Evolutionary conservation across 768 basidiomycete genomes (phyloP).

Genomic region (Pulveroboletus frians): DNA sequence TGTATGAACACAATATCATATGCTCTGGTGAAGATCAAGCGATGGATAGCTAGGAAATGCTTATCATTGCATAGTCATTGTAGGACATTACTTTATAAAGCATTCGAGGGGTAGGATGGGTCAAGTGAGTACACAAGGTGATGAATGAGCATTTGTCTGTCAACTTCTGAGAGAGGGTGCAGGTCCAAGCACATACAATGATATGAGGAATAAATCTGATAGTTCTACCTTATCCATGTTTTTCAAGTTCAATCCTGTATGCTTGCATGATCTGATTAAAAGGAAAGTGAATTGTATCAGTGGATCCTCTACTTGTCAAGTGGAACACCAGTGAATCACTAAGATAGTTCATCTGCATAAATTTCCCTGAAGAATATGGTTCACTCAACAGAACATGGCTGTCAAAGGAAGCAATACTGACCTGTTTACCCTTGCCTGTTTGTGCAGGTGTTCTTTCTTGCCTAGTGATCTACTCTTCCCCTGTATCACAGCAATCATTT

Average conservation of each 20-base stretch:
- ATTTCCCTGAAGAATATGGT: constrained; percentile 19
- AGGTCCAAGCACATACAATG: too few species aligned
- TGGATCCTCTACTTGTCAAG: background rate
- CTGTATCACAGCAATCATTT: constrained; percentile 68
- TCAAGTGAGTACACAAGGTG: constrained; percentile 10
- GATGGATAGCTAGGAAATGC: background rate
- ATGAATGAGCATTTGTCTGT: constrained; percentile 12
- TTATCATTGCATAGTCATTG: background rate
- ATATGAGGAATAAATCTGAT: background rate
- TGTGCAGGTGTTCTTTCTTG: constrained; percentile 60
- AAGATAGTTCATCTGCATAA: constrained; percentile 11
- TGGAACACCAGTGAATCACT: background rate
- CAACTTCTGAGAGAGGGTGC: background rate
- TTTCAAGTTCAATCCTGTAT: background rate
- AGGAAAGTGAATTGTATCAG: background rate
- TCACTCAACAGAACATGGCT: background rate
- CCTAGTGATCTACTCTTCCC: constrained; percentile 55
- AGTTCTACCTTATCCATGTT: background rate
- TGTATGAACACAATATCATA: background rate
- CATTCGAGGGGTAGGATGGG: constrained; percentile 11
- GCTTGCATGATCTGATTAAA: background rate
- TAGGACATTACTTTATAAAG: background rate
- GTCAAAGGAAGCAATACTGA: constrained; percentile 31
- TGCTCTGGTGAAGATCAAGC: background rate
- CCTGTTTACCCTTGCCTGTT: constrained; percentile 73